A percentile compares a stretch with the other conserved stretches of the same genome.
phyloP scores from a whole-genome alignment of 148 eudicot genomes.

The Vaccinium corymbosum region DNA sequence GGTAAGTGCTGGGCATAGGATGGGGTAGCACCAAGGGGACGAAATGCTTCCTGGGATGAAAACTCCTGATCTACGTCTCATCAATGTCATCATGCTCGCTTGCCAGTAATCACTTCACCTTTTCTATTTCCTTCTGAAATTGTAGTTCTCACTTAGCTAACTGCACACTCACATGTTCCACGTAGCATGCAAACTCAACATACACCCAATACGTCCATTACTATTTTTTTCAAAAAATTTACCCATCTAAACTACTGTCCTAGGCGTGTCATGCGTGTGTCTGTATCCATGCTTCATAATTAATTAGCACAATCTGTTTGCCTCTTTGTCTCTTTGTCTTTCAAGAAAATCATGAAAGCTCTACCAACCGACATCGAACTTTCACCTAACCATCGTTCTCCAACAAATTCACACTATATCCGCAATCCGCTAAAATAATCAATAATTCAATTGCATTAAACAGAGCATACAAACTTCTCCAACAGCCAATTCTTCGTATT shows the following conservation, averaged over 20 bases:
- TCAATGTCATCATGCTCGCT: neutral
- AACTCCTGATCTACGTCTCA: neutral
- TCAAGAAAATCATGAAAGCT: too few relatives aligned
- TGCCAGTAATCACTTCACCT: neutral
- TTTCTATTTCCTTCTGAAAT: neutral
- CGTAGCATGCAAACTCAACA: neutral
- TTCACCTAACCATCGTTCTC: neutral
- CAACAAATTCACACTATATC: neutral
- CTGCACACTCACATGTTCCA: neutral
- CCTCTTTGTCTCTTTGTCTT: too few relatives aligned
- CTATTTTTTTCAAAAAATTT: neutral
- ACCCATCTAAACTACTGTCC: neutral
- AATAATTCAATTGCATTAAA: neutral
- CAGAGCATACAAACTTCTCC: neutral
- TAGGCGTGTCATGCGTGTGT: neutral
- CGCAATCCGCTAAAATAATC: neutral
- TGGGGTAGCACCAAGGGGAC: neutral
- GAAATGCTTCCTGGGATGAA: neutral
- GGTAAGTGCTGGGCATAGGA: neutral
- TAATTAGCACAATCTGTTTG: neutral
- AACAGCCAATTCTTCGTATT: neutral
- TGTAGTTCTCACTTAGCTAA: neutral
- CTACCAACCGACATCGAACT: too few relatives aligned
- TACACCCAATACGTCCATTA: neutral
- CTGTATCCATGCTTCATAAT: neutral